Percentiles rank a stretch among this genome's conserved stretches.
Evolutionary conservation across 805 yeast genomes (phyloP).

Genomic region (Henningerozyma blattae): DNA sequence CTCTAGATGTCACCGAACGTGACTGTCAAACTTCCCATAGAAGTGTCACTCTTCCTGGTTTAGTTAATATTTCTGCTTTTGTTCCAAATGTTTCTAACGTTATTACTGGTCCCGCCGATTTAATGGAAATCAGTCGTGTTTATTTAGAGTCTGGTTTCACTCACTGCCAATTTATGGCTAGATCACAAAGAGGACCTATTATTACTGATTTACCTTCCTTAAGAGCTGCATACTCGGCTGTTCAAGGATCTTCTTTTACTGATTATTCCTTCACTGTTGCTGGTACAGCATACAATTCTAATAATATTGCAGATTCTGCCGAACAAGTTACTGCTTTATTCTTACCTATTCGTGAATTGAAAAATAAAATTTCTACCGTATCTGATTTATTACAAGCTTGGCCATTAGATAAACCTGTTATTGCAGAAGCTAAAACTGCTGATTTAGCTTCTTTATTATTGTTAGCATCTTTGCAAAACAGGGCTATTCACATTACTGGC

Average conservation of each 20-base stretch:
- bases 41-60: slow-evolving; percentile 74
- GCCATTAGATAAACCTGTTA: slow-evolving; percentile 75
- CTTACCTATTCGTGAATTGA: slow-evolving; percentile 67
- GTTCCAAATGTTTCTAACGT: slow-evolving; percentile 51
- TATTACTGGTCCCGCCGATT: slow-evolving; percentile 35
- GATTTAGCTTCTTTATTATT: slow-evolving; percentile 86
- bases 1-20: slow-evolving; percentile 57
- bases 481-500: slow-evolving; percentile 81
- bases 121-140: slow-evolving; percentile 56
- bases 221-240: slow-evolving; percentile 42
- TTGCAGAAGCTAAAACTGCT: slow-evolving; percentile 86
- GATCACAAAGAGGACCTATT: slow-evolving; percentile 45
- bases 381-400: slow-evolving; percentile 71
- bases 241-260: slow-evolving; percentile 53
- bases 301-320: slow-evolving; percentile 48
- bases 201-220: slow-evolving; percentile 56
- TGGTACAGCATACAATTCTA: slow-evolving; percentile 61
- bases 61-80: slow-evolving; percentile 70
- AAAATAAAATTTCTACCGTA: slow-evolving; percentile 62
- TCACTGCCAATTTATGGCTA: slow-evolving; percentile 69
- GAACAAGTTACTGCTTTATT: slow-evolving; percentile 64
- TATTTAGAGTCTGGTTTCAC: slow-evolving; percentile 84
- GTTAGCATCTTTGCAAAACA: slow-evolving; percentile 75
- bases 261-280: slow-evolving; percentile 78
- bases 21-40: slow-evolving; percentile 89